These are phyloP conservation scores for Ophiocordyceps camponoti-rufipedis DNA, from an alignment of 2,329 filamentous ascomycete species.

Conservation along the genomic window DNA sequence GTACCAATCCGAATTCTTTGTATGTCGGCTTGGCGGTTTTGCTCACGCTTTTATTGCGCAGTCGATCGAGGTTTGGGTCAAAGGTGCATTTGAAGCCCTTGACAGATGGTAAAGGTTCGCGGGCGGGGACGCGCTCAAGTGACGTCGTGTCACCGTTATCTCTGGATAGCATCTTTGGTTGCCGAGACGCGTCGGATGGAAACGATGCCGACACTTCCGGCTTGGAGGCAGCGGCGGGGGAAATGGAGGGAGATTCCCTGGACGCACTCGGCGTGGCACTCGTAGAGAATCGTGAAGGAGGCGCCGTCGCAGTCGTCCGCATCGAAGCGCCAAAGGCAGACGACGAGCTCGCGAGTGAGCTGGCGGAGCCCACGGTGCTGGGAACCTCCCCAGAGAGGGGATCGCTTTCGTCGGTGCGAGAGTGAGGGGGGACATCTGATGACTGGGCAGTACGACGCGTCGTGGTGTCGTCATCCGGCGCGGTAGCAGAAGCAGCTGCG, in stretches of 20 bases:
- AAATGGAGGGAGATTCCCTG: conserved; percentile 31
- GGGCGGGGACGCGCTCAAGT: conserved; percentile 30
- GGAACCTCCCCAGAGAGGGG: conserved; percentile 45
- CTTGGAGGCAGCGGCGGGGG: conserved; percentile 30
- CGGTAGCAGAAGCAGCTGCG: conserved; percentile 3
- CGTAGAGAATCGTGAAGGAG: conserved; percentile 22
- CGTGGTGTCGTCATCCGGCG: conserved; percentile 8
- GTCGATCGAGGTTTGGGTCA: conserved; percentile 39
- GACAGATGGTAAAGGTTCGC: conserved; percentile 34
- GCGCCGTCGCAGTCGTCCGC: conserved; percentile 20
- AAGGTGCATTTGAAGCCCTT: conserved; percentile 41
- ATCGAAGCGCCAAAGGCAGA: conserved; percentile 46
- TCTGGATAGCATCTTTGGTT: conserved; percentile 10
- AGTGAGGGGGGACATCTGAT: conserved; percentile 9
- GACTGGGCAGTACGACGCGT: conserved; percentile 7
- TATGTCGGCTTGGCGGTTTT: conserved; percentile 42
- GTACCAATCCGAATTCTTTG: conserved; percentile 47
- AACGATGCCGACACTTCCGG: conserved; percentile 35
- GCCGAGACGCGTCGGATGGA: conserved; percentile 20
- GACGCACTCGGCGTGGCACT: conserved; percentile 8
- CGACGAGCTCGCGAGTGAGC: conserved; percentile 53
- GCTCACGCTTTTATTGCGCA: conserved; percentile 28
- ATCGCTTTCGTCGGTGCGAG: conserved; percentile 40
- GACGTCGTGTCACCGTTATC: conserved; percentile 15
- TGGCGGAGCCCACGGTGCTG: conserved; percentile 53